Evolutionary conservation across 2,329 filamentous ascomycete species (phyloP).

Genomic region (Colletotrichum scovillei): DNA sequence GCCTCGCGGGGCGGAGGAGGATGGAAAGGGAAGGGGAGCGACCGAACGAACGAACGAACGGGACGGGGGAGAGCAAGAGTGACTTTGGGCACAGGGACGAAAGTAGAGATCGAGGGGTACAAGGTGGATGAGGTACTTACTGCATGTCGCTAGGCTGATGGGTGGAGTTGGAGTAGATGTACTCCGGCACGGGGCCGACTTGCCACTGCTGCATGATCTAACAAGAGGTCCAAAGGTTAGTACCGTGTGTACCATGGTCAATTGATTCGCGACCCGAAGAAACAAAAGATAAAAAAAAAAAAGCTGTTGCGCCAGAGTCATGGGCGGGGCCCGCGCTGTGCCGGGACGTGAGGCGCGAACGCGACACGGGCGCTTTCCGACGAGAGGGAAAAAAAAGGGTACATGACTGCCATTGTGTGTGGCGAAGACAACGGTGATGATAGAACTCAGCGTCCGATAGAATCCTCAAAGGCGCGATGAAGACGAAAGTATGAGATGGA

Average conservation of each 20-base stretch:
- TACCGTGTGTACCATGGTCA: constrained; percentile 15
- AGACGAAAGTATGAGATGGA: not conserved
- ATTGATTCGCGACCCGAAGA: constrained; percentile 28
- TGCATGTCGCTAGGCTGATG: constrained; percentile 68
- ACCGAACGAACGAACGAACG: constrained; percentile 38
- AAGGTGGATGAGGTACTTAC: constrained; percentile 61
- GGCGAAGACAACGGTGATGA: not conserved
- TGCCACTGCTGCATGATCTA: constrained; percentile 72
- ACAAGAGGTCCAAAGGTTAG: constrained; percentile 37
- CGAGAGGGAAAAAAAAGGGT: not conserved
- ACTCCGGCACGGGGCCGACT: constrained; percentile 70
- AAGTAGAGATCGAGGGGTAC: constrained; percentile 38
- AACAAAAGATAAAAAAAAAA: constrained; percentile 18
- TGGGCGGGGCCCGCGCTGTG: constrained; percentile 9
- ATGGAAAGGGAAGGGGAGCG: constrained; percentile 43
- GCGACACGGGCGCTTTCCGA: constrained; percentile 22
- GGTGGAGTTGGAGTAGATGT: constrained; percentile 64
- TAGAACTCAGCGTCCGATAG: no score
- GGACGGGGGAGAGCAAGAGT: constrained; percentile 20
- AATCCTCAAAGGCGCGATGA: not conserved
- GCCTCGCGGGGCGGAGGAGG: constrained; percentile 29
- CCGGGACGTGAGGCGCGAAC: constrained; percentile 15
- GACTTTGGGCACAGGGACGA: constrained; percentile 12
- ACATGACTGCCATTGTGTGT: constrained; percentile 19
- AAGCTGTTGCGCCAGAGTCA: constrained; percentile 29